These are phyloP conservation scores for Toxoplasma gondii DNA, from an alignment of 169 alveolate genomes.

Conservation along the genomic window DNA sequence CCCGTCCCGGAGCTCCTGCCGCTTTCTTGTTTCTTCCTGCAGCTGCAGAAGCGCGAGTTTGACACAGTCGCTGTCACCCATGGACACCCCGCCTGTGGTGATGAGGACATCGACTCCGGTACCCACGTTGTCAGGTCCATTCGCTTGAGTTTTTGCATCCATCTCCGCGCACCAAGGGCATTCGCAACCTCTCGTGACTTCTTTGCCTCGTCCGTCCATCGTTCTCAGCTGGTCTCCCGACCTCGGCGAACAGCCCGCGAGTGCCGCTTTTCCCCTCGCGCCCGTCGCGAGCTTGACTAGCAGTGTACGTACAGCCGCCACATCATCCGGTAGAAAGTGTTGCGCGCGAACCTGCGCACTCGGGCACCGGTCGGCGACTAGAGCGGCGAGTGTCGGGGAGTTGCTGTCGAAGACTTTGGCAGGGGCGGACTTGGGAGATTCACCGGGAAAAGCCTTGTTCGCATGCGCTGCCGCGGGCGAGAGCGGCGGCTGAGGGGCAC, in stretches of 20 bases:
- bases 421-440: not conserved
- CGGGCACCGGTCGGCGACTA: not conserved
- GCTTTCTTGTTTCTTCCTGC: not conserved
- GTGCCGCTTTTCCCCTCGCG: not conserved
- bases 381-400: not conserved
- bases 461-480: too few species aligned
- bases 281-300: not conserved
- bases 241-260: not conserved
- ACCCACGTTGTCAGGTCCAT: not conserved
- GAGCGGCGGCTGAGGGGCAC: too few species aligned
- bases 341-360: not conserved
- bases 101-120: not conserved
- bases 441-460: not conserved
- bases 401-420: constrained; percentile 28
- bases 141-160: not conserved
- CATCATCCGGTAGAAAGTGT: constrained; percentile 4
- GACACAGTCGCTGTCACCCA: constrained; percentile 39
- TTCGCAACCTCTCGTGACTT: not conserved
- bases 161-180: not conserved
- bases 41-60: constrained; percentile 38
- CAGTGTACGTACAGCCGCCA: not conserved
- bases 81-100: constrained; percentile 34
- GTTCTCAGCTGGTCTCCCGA: not conserved
- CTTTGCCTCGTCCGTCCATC: not conserved
- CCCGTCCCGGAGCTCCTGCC: not conserved